Base-by-base conservation (phyloP, 2,329 filamentous ascomycete genomes). In the Cytospora schulzeri region DNA sequence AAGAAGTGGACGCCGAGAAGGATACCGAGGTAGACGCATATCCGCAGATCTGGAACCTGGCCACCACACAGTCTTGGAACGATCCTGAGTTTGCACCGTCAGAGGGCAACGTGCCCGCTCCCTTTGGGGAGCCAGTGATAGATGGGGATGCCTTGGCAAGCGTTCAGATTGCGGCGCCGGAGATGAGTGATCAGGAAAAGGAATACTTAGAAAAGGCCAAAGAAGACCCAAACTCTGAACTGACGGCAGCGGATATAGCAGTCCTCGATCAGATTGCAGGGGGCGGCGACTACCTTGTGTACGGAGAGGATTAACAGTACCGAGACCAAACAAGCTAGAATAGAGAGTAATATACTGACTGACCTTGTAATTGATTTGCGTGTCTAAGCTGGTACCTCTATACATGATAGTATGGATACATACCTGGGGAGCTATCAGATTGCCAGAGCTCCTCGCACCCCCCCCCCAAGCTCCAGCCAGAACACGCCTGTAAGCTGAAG, bases 1-100 rank as follows among this genome's bases (percentile, higher is more conserved):
- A 66, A n/a, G 48, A 55, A 1, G 64, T 66, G 9, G 64, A 66
- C 24, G 52, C 61, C 28, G 64, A 66, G 53, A 59, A 55, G 17
- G 64, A 66, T 28, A 64, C 59, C 17, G 64, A 66, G 57, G 38
- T 15, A 17, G 38, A 48, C 11, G 29, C 53, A 28, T 33, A 7
- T 9, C 53, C 64, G 14, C 45, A 48, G 11, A 19, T 57, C 41
- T 61, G 55, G 53, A 62, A 57, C 11, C 28, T 64, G 28, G 64
- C 55, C 17, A 64, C 22, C 54, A 64, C 57, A 19, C 60, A 62
- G 29, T 41, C 60, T 19, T 28, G 22, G 52, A 62, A 62, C 29
- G 60, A 62, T 24, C 60, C 60, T 1, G 60, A 62, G 29, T 62
- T 62, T 14, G 60, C 60, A 15, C 60, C 60, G 11, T 11, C 60